phyloP scores from a whole-genome alignment of 208 protist genomes.

The Baffinella frigidus region DNA sequence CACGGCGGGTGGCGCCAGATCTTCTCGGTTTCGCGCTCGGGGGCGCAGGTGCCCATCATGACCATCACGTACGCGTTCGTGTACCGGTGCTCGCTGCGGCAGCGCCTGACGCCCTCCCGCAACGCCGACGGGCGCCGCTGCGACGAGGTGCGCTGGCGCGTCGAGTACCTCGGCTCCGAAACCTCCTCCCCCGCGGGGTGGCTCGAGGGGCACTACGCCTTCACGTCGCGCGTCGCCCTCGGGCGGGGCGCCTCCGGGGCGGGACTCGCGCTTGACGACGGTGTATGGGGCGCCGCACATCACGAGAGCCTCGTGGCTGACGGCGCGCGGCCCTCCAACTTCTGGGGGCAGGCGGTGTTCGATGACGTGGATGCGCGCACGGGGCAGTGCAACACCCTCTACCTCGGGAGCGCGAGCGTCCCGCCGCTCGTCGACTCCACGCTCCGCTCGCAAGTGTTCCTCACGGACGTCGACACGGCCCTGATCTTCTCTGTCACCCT shows the following conservation, averaged over 20 bases:
- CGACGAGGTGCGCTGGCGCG: background rate
- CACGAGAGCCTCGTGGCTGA: background rate
- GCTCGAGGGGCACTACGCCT: background rate
- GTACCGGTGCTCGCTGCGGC: background rate
- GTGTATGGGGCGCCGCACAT: background rate
- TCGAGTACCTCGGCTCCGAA: background rate
- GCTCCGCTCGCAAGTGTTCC: background rate
- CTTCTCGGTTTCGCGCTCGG: background rate
- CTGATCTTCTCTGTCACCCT: background rate
- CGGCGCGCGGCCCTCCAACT: background rate
- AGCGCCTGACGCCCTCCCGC: background rate
- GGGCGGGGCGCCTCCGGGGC: background rate
- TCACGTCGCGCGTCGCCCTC: background rate
- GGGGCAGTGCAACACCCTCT: conserved; percentile 35
- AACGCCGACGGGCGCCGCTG: background rate
- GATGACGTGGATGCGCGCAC: background rate
- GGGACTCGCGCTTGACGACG: conserved; percentile 13
- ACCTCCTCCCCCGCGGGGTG: background rate
- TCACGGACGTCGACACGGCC: background rate
- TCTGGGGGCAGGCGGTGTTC: conserved; percentile 57
- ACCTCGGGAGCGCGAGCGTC: conserved; percentile 8
- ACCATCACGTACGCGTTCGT: conserved; percentile 10
- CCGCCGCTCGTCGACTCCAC: background rate
- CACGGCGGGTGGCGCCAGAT: conserved; percentile 43
- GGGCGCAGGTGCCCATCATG: background rate